phyloP scores from a whole-genome alignment of 169 alveolate genomes.

The Plasmodium vivax region DNA sequence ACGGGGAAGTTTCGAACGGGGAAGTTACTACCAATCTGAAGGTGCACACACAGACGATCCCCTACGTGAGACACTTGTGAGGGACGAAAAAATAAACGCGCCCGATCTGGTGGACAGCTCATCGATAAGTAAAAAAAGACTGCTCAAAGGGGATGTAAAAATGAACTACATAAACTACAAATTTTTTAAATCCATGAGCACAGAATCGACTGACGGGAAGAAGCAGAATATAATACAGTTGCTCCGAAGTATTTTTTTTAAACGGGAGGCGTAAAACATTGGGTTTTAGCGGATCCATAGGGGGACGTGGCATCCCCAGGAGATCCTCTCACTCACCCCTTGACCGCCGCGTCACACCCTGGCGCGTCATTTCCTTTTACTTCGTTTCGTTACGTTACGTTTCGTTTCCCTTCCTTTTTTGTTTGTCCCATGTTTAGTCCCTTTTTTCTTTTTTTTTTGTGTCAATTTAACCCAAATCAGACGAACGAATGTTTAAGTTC shows the following conservation, averaged over 20 bases:
- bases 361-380: not conserved
- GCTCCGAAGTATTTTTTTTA: slow-evolving; percentile 36
- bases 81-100: not conserved
- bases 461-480: not conserved
- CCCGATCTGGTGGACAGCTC: not conserved
- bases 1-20: not conserved
- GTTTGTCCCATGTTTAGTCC: not conserved
- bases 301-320: not conserved
- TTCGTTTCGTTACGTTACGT: not conserved
- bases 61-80: not conserved
- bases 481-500: slow-evolving; percentile 5
- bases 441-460: not conserved
- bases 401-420: not conserved
- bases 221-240: slow-evolving; percentile 35
- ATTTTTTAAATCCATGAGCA: slow-evolving; percentile 35
- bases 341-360: not conserved
- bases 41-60: not conserved
- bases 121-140: slow-evolving; percentile 43
- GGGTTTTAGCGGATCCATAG: not conserved
- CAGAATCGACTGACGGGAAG: slow-evolving; percentile 6
- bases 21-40: not conserved
- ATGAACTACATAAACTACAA: slow-evolving; percentile 4
- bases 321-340: not conserved
- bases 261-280: slow-evolving; percentile 8
- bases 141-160: slow-evolving; percentile 3